Conservation (phyloP, 345 rosid species). For the Salix caprea region DNA sequence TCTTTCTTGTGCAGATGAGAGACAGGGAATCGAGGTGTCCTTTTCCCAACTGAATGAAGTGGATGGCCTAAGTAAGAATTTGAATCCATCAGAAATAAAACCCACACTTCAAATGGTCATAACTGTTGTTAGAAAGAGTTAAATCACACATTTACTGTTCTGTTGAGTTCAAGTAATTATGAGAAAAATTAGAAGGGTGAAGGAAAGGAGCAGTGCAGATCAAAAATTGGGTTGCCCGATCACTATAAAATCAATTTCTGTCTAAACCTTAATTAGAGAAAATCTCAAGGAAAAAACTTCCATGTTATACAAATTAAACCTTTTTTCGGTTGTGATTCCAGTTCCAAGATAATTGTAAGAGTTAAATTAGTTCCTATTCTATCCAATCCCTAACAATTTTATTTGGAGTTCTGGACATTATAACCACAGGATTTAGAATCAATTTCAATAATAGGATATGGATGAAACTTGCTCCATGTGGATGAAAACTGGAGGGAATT, state of each 20-base stretch:
- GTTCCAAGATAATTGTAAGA: not conserved
- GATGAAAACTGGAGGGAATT: not conserved
- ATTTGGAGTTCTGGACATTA: not conserved
- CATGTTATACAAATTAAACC: not conserved
- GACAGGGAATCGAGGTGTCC: constrained; percentile 96
- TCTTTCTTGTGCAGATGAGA: constrained; percentile 44
- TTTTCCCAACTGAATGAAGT: constrained; percentile 81
- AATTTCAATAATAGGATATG: not conserved
- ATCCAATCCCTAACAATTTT: not conserved
- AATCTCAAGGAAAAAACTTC: not conserved
- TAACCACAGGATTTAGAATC: not conserved
- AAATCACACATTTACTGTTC: not conserved
- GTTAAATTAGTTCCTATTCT: not conserved
- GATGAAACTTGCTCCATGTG: not conserved
- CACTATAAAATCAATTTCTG: not conserved
- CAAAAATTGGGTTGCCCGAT: not conserved
- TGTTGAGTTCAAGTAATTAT: not conserved
- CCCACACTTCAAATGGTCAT: not conserved
- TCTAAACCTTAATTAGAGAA: not conserved
- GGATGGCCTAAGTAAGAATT: constrained; percentile 47
- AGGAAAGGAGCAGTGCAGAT: not conserved
- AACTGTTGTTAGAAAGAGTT: not conserved
- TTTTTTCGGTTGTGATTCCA: not conserved
- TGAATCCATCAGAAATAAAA: constrained; percentile 16
- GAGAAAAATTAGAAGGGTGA: not conserved